phyloP scores from a whole-genome alignment of 306 rosid species.

The Castanopsis chinensis region DNA sequence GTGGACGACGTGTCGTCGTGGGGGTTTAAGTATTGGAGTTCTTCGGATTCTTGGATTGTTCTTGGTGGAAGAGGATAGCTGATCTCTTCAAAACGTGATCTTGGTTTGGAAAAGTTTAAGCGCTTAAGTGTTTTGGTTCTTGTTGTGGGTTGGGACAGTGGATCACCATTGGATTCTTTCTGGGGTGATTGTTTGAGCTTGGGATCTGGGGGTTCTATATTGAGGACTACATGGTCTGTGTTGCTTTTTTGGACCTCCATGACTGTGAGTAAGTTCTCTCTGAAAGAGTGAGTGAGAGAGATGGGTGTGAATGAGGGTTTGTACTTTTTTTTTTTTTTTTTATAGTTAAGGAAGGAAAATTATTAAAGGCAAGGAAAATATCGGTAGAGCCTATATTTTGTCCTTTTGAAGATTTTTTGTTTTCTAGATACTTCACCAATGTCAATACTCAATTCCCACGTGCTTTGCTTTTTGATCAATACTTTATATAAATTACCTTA shows the following conservation, averaged over 20 bases:
- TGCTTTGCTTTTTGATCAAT: too few relatives aligned
- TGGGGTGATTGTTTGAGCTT: constrained; percentile 8
- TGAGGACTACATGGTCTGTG: constrained; percentile 29
- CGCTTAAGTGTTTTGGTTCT: constrained; percentile 33
- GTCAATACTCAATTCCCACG: too few relatives aligned
- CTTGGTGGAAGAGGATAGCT: constrained; percentile 18
- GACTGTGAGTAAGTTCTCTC: neutral
- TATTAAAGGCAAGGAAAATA: too few relatives aligned
- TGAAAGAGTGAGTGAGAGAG: neutral
- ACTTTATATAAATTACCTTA: too few relatives aligned
- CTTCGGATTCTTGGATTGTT: constrained; percentile 25
- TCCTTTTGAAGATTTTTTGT: too few relatives aligned
- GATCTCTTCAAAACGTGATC: constrained; percentile 44
- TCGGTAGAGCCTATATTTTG: too few relatives aligned
- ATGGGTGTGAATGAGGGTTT: neutral
- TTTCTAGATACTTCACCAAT: too few relatives aligned
- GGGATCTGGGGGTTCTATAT: constrained; percentile 28
- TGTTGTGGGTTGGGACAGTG: constrained; percentile 6
- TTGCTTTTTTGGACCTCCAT: constrained; percentile 18
- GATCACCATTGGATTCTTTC: neutral
- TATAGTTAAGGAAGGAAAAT: too few relatives aligned
- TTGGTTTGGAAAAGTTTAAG: constrained; percentile 43
- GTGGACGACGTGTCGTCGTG: constrained; percentile 13
- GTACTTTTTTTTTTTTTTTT: too few relatives aligned
- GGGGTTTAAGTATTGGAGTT: constrained; percentile 5